Base-by-base conservation (phyloP, 1,284 basidiomycete species). In the Microbotryum intermedium region DNA sequence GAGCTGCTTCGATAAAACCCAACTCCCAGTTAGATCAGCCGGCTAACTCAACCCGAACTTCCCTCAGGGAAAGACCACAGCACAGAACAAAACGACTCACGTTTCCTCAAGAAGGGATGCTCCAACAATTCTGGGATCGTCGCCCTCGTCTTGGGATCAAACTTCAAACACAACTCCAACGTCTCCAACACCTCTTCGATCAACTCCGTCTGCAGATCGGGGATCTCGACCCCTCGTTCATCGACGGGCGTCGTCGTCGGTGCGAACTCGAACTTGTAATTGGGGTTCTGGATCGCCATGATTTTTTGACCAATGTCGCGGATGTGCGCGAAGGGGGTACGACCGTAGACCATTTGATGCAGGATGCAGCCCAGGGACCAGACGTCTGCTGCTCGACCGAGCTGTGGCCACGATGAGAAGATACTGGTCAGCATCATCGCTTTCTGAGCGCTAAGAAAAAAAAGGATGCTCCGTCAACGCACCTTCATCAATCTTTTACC, bases 331-430 rank as follows among this genome's bases (percentile, higher is more conserved):
- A 98, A 99, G 4, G 93, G 89, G 60, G 92, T 91, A 58, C 82
- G 83, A 45, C 92, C 92, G 61, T 91, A 87, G 43, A 97, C 87
- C 85, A 97, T 93, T 75, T 97, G 94, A 77, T 88, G 97, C 42
- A 99, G 77, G 57, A 97, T 90, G 75, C 94, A 97, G 1, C 93
- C 95, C 20, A 97, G 79, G 20, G 93, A 90, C 95, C 95, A 99
- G n/a, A 95, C 82, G 75, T 99, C 94, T 51, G 90, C 89, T 60
- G 91, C 90, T 50, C 72, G 65, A 23, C 72, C 72, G 57, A 73
- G 70, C 70, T 72, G 48, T 7, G 28, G 0, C 23, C 13, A 16
- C 28, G 9, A 48, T 2, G 46, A 39, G 30, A 25, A 48, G 8
- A 23, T 6, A 48, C 10, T 4, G 47, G 47, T 20, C 25, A 48